Percentiles rank a stretch among this genome's conserved stretches.
Evolutionary conservation across 176 grass and related monocot genomes (phyloP).

Genomic region (Olyra latifolia): DNA sequence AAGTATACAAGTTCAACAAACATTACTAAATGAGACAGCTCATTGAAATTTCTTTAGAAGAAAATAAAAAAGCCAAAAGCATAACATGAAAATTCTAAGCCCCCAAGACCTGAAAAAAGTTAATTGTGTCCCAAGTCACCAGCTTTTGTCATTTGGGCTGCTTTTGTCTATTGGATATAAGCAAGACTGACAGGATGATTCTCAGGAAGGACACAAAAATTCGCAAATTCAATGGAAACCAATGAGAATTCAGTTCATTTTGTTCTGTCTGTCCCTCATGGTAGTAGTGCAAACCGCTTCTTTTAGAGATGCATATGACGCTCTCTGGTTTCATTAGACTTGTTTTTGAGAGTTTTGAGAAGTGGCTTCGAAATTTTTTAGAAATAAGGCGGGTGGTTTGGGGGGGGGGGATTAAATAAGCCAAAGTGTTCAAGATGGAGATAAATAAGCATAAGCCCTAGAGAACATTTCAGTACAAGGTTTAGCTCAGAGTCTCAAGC

Average conservation of each 20-base stretch:
- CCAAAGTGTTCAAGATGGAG: too few species aligned
- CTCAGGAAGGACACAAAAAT: not conserved
- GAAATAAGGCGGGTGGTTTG: too few species aligned
- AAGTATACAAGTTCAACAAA: constrained; percentile 1
- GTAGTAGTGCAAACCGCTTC: not conserved
- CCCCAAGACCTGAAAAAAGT: not conserved
- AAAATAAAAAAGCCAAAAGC: not conserved
- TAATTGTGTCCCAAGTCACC: not conserved
- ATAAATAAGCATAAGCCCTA: not conserved
- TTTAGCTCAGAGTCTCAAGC: not conserved
- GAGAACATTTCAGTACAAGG: not conserved
- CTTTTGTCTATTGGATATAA: not conserved
- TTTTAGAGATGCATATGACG: not conserved
- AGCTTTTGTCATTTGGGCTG: not conserved
- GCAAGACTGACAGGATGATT: not conserved
- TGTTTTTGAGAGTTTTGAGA: too few species aligned
- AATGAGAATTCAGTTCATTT: not conserved
- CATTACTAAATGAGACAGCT: not conserved
- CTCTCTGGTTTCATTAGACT: not conserved
- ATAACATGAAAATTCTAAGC: constrained; percentile 12
- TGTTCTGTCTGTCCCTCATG: not conserved
- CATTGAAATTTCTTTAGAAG: not conserved
- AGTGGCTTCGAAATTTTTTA: too few species aligned
- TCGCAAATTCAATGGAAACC: not conserved
- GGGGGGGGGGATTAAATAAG: too few species aligned